Percentiles rank a stretch among this genome's conserved stretches.
Conservation (phyloP, 805 yeast species). For the Saccharomyces kudriavzevii region DNA sequence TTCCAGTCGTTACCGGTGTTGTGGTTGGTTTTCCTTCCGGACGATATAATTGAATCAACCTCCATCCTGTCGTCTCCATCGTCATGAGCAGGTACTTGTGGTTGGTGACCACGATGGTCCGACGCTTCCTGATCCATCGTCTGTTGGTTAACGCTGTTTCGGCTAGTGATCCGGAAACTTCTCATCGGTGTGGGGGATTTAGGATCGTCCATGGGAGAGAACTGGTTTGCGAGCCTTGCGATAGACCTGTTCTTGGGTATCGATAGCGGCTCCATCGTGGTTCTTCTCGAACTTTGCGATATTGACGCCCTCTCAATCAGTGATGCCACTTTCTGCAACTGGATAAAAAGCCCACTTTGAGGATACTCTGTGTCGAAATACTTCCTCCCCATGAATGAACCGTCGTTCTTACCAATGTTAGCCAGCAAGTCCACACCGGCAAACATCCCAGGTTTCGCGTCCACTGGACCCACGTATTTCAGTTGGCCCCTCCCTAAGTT, state of each 20-base stretch:
- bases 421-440: slow-evolving; percentile 82
- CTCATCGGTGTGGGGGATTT: slow-evolving; percentile 10
- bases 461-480: slow-evolving; percentile 63
- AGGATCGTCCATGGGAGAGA: slow-evolving; percentile 1
- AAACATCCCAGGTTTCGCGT: slow-evolving; percentile 63
- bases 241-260: neutral
- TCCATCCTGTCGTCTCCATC: neutral
- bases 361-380: slow-evolving; percentile 63
- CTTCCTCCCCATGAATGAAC: slow-evolving; percentile 62
- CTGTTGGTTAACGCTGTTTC: neutral
- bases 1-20: neutral
- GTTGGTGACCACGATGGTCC: neutral
- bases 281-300: slow-evolving; percentile 10
- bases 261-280: slow-evolving; percentile 5
- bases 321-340: slow-evolving; percentile 39
- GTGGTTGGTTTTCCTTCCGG: neutral
- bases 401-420: slow-evolving; percentile 72
- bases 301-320: slow-evolving; percentile 16
- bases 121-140: neutral
- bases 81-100: neutral
- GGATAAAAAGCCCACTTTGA: slow-evolving; percentile 66
- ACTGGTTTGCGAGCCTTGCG: neutral
- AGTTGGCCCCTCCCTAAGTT: slow-evolving; percentile 64
- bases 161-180: slow-evolving; percentile 1
- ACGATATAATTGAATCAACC: neutral